Percentiles rank a stretch among this genome's conserved stretches.
Conservation (phyloP, 306 rosid genomes). For the Sechiopsis laciniata region DNA sequence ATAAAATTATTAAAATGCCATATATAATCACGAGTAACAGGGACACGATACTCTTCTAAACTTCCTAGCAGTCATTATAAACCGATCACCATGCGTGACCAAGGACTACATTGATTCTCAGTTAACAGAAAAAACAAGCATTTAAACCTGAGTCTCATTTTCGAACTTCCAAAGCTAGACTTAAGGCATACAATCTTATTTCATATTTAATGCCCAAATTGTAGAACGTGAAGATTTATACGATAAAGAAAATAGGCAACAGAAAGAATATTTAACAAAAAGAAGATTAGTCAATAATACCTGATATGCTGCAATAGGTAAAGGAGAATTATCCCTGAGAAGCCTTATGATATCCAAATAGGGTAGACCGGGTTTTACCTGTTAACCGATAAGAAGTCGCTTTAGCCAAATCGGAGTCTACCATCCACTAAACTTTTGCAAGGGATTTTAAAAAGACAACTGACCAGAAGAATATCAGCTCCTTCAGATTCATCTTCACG, state of each 20-base stretch:
- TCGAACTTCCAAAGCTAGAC: not conserved
- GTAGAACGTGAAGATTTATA: not conserved
- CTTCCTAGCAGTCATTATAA: not conserved
- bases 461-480: constrained; percentile 94
- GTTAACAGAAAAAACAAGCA: not conserved
- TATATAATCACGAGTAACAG: not conserved
- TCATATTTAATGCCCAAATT: not conserved
- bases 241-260: not conserved
- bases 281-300: constrained; percentile 27
- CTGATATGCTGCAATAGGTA: constrained; percentile 97
- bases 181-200: not conserved
- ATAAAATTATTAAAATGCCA: no score
- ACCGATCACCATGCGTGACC: not conserved
- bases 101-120: not conserved
- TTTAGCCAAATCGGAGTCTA: constrained; percentile 3
- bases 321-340: constrained; percentile 74
- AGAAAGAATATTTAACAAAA: not conserved
- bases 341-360: constrained; percentile 80
- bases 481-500: constrained; percentile 88
- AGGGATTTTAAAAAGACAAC: constrained; percentile 28
- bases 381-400: constrained; percentile 25
- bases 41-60: no score
- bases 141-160: not conserved
- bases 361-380: constrained; percentile 98
- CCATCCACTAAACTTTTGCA: constrained; percentile 8